Percentiles rank a stretch among this genome's conserved stretches.
Conservation (phyloP, 1,284 basidiomycete genomes). For the Paramarasmius palmivorus region DNA sequence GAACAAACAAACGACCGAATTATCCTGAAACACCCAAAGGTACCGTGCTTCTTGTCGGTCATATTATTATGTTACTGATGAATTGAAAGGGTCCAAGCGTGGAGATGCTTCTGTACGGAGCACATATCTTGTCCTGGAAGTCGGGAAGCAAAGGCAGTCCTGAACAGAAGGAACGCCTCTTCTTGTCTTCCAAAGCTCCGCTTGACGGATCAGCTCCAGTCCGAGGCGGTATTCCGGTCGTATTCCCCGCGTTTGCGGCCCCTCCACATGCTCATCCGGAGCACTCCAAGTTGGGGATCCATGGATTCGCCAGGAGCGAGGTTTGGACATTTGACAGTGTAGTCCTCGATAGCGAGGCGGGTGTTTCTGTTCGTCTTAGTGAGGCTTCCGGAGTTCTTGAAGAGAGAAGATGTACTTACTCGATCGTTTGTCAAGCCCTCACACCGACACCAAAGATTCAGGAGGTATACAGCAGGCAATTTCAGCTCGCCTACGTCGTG, state of each 20-base stretch:
- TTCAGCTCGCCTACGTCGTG: slow-evolving; percentile 76
- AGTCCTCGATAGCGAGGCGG: slow-evolving; percentile 25
- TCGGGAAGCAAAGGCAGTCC: not conserved
- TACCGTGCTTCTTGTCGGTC: slow-evolving; percentile 1
- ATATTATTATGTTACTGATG: not conserved
- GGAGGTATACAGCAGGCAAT: slow-evolving; percentile 58
- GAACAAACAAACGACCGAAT: not conserved
- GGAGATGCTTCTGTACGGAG: slow-evolving; percentile 7
- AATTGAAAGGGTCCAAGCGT: slow-evolving; percentile 1
- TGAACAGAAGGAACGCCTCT: slow-evolving; percentile 3
- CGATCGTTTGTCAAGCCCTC: slow-evolving; percentile 44
- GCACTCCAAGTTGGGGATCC: slow-evolving; percentile 4
- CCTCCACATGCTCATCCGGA: slow-evolving; percentile 7
- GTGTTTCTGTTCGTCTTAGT: slow-evolving; percentile 77
- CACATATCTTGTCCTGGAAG: slow-evolving; percentile 8
- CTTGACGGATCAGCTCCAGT: slow-evolving; percentile 8
- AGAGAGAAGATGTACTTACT: not conserved
- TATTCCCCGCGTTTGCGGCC: slow-evolving; percentile 5
- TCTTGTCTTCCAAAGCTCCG: slow-evolving; percentile 1
- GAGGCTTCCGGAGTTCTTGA: slow-evolving; percentile 22
- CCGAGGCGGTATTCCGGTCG: slow-evolving; percentile 8
- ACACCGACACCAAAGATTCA: slow-evolving; percentile 59
- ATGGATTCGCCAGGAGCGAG: slow-evolving; percentile 9
- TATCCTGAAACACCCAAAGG: not conserved
- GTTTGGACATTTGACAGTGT: not conserved